phyloP scores from a whole-genome alignment of 345 rosid species.

The Nephelium lappaceum region DNA sequence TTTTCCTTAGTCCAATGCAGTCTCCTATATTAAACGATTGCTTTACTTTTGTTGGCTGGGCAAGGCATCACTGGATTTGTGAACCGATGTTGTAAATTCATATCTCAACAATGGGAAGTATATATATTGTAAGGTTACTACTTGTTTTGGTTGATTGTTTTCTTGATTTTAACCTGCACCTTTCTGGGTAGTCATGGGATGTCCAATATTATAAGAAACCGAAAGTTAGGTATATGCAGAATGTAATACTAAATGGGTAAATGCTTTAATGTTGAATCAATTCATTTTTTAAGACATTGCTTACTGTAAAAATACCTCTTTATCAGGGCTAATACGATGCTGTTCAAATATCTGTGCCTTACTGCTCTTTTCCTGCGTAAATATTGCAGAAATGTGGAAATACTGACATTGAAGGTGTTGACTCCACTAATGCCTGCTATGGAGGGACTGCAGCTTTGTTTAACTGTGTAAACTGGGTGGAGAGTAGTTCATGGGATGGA shows the following conservation, averaged over 20 bases:
- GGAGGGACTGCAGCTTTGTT: slow-evolving; percentile 99
- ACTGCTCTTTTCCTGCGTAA: slow-evolving; percentile 25
- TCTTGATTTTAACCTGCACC: background rate
- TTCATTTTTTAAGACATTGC: background rate
- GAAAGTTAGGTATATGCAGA: background rate
- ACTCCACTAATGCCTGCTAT: slow-evolving; percentile 97
- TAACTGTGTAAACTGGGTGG: slow-evolving; percentile 99
- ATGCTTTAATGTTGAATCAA: background rate
- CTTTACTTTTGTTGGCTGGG: background rate
- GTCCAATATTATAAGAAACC: background rate
- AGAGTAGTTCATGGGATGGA: slow-evolving; percentile 98
- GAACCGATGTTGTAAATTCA: background rate
- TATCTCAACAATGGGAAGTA: background rate
- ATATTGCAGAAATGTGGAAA: slow-evolving; percentile 83
- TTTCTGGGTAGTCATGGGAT: background rate
- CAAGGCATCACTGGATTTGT: background rate
- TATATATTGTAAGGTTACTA: background rate
- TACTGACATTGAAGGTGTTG: slow-evolving; percentile 98
- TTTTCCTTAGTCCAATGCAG: background rate
- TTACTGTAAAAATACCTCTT: background rate
- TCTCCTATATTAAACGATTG: slow-evolving; percentile 1
- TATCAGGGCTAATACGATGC: background rate
- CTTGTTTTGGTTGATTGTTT: background rate
- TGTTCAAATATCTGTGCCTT: background rate
- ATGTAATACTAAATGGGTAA: background rate